phyloP scores from a whole-genome alignment of 2,329 filamentous ascomycete species.

The Trematosphaeria pertusa region DNA sequence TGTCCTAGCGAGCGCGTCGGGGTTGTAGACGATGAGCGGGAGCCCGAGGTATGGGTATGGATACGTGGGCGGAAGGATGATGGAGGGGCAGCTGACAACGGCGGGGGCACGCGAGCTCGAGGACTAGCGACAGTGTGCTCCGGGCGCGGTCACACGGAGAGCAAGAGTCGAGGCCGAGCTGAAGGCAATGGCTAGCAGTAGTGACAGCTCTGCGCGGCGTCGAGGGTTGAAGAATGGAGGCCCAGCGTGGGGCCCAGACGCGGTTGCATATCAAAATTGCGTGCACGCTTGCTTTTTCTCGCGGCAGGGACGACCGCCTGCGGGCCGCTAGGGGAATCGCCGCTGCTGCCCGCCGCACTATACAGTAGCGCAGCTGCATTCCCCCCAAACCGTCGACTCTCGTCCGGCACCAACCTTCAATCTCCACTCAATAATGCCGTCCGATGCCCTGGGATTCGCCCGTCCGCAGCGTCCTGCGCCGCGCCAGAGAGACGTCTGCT shows the following conservation, averaged over 20 bases:
- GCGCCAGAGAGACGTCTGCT: too few relatives aligned
- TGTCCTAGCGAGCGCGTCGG: neutral
- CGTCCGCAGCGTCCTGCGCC: too few relatives aligned
- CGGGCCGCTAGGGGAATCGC: too few relatives aligned
- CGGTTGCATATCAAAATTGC: too few relatives aligned
- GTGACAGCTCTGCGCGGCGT: constrained; percentile 6
- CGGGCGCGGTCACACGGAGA: neutral
- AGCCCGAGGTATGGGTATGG: neutral
- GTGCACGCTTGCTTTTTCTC: too few relatives aligned
- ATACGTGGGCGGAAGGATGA: neutral
- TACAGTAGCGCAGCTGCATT: constrained; percentile 7
- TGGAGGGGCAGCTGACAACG: neutral
- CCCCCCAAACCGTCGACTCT: constrained; percentile 3
- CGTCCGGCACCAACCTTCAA: neutral
- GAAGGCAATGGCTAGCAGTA: constrained; percentile 3
- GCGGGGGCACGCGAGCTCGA: neutral
- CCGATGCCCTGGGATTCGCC: too few relatives aligned
- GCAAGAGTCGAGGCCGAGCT: too few relatives aligned
- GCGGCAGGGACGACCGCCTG: too few relatives aligned
- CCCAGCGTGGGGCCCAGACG: neutral
- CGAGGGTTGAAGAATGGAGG: constrained; percentile 7
- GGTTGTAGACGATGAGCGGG: too few relatives aligned
- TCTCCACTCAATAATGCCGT: constrained; percentile 6
- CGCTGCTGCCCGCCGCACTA: neutral
- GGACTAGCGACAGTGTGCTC: too few relatives aligned